A percentile compares a stretch with the other conserved stretches of the same genome.
Conservation (phyloP, 345 rosid species). For the Nasturtium officinale region DNA sequence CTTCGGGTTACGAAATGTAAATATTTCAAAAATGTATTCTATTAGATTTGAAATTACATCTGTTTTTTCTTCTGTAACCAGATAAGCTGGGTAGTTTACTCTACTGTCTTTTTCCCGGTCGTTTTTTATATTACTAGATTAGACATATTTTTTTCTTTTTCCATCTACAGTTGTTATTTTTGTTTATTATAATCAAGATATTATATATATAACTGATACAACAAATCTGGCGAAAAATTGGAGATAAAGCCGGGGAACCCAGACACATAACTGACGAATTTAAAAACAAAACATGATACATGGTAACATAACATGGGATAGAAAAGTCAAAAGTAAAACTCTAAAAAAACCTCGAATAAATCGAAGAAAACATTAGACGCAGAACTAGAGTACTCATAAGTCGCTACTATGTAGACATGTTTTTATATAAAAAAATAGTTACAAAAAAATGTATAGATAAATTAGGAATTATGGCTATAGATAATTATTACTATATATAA, state of each 20-base stretch:
- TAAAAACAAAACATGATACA: not conserved
- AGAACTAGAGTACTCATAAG: no score
- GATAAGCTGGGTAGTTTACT: not conserved
- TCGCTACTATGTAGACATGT: not conserved
- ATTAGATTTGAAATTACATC: not conserved
- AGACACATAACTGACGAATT: not conserved
- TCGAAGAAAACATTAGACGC: no score
- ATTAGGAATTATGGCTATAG: not conserved
- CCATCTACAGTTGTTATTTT: not conserved
- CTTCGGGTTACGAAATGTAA: not conserved
- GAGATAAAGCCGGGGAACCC: not conserved
- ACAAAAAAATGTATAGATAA: not conserved
- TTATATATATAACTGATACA: not conserved
- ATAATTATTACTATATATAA: not conserved
- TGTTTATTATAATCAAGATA: not conserved
- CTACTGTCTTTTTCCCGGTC: not conserved
- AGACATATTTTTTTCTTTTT: not conserved
- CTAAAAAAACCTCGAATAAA: no score
- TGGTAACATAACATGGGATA: no score
- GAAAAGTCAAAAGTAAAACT: not conserved
- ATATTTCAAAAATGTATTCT: not conserved
- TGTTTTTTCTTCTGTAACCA: not conserved
- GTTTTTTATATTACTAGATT: slow-evolving; percentile 1
- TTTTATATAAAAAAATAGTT: not conserved
- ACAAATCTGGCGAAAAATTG: not conserved